Conservation (phyloP, 305 asterid species). For the Fraxinus latifolia region DNA sequence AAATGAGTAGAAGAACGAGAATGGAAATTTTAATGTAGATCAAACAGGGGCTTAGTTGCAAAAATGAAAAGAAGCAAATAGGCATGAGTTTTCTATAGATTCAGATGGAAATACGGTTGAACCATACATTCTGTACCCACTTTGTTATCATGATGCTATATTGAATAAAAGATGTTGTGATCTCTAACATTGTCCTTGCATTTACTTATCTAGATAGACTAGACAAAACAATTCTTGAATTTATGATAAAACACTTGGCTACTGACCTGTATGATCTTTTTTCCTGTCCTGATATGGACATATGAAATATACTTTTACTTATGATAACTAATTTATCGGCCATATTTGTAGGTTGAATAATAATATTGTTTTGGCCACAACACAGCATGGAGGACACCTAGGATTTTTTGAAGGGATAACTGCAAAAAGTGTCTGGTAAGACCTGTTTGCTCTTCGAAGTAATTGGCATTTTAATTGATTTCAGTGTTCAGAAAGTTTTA, state of each 20-base stretch:
- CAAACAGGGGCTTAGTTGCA: neutral
- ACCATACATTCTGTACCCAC: neutral
- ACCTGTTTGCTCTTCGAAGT: conserved; percentile 3
- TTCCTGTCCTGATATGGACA: neutral
- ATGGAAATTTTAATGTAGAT: no score
- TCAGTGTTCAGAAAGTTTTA: neutral
- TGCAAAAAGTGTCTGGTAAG: conserved; percentile 72
- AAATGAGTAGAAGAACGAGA: no score
- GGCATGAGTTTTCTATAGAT: neutral
- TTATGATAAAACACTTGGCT: neutral
- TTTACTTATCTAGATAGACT: neutral
- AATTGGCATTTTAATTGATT: conserved; percentile 2
- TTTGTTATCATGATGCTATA: neutral
- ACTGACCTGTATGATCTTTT: neutral
- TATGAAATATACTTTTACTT: neutral
- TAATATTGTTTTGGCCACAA: conserved; percentile 77
- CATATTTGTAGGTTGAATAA: conserved; percentile 56
- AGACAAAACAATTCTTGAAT: neutral
- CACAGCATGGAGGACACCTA: conserved; percentile 89
- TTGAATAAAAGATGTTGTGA: neutral
- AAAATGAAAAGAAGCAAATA: neutral
- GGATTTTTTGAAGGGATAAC: conserved; percentile 84
- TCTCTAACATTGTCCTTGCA: neutral
- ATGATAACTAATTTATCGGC: conserved; percentile 8
- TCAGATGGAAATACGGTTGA: neutral